These are phyloP conservation scores for Aspergillus caelatus DNA, from an alignment of 2,329 filamentous ascomycete species.

Conservation along the genomic window DNA sequence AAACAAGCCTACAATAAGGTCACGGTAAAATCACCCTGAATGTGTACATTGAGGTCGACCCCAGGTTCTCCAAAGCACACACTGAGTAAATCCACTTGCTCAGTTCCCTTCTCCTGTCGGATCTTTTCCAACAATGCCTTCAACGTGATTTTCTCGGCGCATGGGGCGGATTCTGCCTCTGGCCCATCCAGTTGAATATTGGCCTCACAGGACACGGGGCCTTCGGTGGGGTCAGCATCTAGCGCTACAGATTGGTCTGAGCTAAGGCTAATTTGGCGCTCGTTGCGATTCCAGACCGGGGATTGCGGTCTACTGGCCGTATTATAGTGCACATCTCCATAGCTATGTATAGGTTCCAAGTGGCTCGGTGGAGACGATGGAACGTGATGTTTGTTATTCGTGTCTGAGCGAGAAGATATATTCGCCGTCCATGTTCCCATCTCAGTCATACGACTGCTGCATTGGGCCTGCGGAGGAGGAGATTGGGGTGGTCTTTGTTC, in stretches of 20 bases:
- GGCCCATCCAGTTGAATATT: not conserved
- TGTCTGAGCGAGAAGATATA: not conserved
- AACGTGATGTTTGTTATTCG: not conserved
- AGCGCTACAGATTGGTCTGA: not conserved
- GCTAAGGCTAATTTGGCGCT: not conserved
- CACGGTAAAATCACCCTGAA: not conserved
- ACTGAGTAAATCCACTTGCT: not conserved
- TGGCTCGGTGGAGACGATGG: not conserved
- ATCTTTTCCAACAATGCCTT: not conserved
- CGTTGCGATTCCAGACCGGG: not conserved
- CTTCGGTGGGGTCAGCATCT: not conserved
- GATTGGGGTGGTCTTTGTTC: not conserved
- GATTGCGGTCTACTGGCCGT: not conserved
- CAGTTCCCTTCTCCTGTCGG: not conserved
- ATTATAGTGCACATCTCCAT: not conserved
- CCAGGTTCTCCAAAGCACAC: not conserved
- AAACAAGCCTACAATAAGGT: not conserved
- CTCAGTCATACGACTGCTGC: not conserved
- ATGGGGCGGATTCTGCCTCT: no score
- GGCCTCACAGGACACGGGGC: not conserved
- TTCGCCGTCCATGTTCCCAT: not conserved
- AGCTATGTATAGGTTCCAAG: not conserved
- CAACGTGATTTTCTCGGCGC: not conserved
- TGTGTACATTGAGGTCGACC: not conserved
- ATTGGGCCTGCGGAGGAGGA: no score